These are phyloP conservation scores for Cystobasidium ongulense DNA, from an alignment of 768 basidiomycete genomes.

Conservation along the genomic window DNA sequence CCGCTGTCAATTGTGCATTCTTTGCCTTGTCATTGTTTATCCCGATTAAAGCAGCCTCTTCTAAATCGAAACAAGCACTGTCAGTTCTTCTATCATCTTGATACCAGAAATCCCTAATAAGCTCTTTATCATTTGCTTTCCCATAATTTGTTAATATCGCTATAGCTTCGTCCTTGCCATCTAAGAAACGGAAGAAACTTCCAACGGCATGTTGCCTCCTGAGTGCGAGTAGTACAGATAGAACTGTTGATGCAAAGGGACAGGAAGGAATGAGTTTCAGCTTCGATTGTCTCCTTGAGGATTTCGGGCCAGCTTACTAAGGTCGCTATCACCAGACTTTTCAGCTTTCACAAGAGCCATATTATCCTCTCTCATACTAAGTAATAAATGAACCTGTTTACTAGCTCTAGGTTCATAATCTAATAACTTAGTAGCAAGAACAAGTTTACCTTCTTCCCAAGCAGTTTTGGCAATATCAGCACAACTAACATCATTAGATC, in stretches of 20 bases:
- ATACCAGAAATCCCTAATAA: slow-evolving; percentile 93
- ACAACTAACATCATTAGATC: slow-evolving; percentile 61
- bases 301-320: slow-evolving; percentile 54
- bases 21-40: slow-evolving; percentile 38
- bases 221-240: slow-evolving; percentile 82
- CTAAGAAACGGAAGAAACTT: slow-evolving; percentile 85
- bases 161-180: slow-evolving; percentile 45
- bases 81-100: slow-evolving; percentile 92
- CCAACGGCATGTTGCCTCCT: slow-evolving; percentile 75
- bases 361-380: slow-evolving; percentile 89
- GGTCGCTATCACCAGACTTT: slow-evolving; percentile 88
- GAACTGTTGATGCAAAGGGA: slow-evolving; percentile 61
- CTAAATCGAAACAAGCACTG: slow-evolving; percentile 77
- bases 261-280: not conserved
- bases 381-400: slow-evolving; percentile 84
- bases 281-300: not conserved
- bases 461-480: slow-evolving; percentile 90
- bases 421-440: slow-evolving; percentile 80
- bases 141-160: slow-evolving; percentile 40
- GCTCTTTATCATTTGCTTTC: slow-evolving; percentile 52
- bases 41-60: slow-evolving; percentile 54
- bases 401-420: slow-evolving; percentile 80
- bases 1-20: slow-evolving; percentile 6
- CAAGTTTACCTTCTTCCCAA: slow-evolving; percentile 75
- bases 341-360: slow-evolving; percentile 80